phyloP scores from a whole-genome alignment of 2,329 filamentous ascomycete species.

The Dothideomycetes sp. region DNA sequence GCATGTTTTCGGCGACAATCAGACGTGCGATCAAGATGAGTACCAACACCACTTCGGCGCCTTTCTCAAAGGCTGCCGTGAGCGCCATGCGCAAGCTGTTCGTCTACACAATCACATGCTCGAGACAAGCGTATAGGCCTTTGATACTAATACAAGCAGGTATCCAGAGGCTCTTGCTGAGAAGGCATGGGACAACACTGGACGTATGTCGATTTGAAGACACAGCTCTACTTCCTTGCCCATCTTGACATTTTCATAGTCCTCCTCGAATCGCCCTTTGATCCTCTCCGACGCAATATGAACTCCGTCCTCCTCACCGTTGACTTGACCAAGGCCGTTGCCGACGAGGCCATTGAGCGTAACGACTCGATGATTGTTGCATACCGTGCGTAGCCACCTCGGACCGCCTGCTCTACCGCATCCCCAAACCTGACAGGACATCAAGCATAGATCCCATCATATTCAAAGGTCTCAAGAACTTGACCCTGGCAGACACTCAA shows the following conservation, averaged over 20 bases:
- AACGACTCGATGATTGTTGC: constrained; percentile 71
- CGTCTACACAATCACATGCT: constrained; percentile 23
- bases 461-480: constrained; percentile 80
- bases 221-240: constrained; percentile 2
- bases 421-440: constrained; percentile 15
- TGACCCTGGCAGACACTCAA: constrained; percentile 76
- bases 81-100: constrained; percentile 70
- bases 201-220: constrained; percentile 35
- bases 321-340: constrained; percentile 80
- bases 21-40: constrained; percentile 29
- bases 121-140: constrained; percentile 5
- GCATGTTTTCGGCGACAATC: constrained; percentile 21
- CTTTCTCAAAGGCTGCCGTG: constrained; percentile 60
- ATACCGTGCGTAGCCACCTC: constrained; percentile 56
- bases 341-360: constrained; percentile 73
- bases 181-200: constrained; percentile 92
- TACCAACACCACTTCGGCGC: constrained; percentile 33
- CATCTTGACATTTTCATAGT: constrained; percentile 32
- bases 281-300: constrained; percentile 42
- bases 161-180: constrained; percentile 88
- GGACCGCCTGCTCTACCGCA: neutral
- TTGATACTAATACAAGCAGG: constrained; percentile 32
- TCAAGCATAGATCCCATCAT: constrained; percentile 73
- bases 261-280: constrained; percentile 58
- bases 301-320: constrained; percentile 73